phyloP scores from a whole-genome alignment of 1,284 basidiomycete genomes.

The Apiotrichum akiyoshidainum region DNA sequence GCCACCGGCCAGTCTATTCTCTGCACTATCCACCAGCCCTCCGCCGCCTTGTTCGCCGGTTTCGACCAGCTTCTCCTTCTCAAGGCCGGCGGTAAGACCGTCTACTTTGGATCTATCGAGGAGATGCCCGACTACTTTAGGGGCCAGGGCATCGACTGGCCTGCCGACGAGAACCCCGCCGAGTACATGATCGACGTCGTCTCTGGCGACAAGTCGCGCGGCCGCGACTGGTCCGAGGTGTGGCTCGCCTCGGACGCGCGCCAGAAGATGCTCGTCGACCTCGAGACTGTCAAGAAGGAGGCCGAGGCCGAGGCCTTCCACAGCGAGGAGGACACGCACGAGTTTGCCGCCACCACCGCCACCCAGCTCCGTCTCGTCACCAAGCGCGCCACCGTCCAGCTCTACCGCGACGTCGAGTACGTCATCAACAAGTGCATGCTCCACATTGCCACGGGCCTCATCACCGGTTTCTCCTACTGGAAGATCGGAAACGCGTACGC shows the following conservation, averaged over 20 bases:
- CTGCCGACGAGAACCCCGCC: conserved; percentile 55
- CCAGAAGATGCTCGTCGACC: conserved; percentile 45
- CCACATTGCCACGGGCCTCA: conserved; percentile 37
- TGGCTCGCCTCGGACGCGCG: conserved; percentile 58
- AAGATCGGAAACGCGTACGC: conserved; percentile 35
- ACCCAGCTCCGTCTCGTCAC: conserved; percentile 39
- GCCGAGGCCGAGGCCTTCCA: background rate
- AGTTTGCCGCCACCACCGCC: conserved; percentile 38
- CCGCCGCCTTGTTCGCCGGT: conserved; percentile 61
- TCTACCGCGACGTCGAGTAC: conserved; percentile 46
- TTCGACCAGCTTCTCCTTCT: conserved; percentile 68
- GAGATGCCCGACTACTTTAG: conserved; percentile 56
- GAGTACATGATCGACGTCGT: conserved; percentile 51
- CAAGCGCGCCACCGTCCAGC: conserved; percentile 36
- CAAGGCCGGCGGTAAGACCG: conserved; percentile 53
- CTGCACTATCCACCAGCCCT: conserved; percentile 58
- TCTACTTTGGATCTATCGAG: conserved; percentile 57
- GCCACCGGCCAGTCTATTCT: conserved; percentile 53
- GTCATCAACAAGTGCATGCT: conserved; percentile 46
- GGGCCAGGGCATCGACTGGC: conserved; percentile 39
- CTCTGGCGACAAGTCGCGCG: conserved; percentile 48
- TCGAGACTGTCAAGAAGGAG: conserved; percentile 45
- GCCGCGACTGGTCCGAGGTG: conserved; percentile 65
- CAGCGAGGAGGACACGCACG: conserved; percentile 30
- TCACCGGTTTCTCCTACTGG: conserved; percentile 47